phyloP scores from a whole-genome alignment of 2,329 filamentous ascomycete genomes.

The Tolypocladium endophyticum region DNA sequence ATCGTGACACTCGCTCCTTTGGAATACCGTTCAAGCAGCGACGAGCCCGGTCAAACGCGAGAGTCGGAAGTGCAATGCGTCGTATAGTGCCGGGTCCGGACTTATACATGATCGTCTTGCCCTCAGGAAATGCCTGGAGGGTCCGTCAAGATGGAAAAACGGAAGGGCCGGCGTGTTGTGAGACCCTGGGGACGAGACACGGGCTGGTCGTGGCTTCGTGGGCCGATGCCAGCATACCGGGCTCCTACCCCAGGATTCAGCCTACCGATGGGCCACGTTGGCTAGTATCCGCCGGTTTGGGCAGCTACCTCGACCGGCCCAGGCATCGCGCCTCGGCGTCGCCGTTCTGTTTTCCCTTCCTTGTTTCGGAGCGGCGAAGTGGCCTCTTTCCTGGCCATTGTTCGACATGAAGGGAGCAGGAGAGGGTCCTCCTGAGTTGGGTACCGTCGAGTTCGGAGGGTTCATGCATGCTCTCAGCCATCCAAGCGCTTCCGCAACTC shows the following conservation, averaged over 20 bases:
- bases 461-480: background rate
- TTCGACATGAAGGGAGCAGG: background rate
- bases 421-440: background rate
- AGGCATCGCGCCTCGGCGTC: background rate
- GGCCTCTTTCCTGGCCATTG: background rate
- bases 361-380: background rate
- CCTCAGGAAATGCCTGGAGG: background rate
- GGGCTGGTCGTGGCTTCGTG: background rate
- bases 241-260: background rate
- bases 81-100: background rate
- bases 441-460: background rate
- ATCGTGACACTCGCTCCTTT: too few species aligned
- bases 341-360: too few species aligned
- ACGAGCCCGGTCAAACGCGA: background rate
- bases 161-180: background rate
- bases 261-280: conserved; percentile 11
- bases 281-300: background rate
- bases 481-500: conserved; percentile 41
- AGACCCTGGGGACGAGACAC: background rate
- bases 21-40: too few species aligned
- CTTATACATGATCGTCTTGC: background rate
- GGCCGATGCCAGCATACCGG: background rate
- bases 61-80: background rate
- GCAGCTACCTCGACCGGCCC: background rate
- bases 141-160: background rate